These are phyloP conservation scores for Glutinoglossum americanum DNA, from an alignment of 495 filamentous ascomycete species.

Conservation along the genomic window DNA sequence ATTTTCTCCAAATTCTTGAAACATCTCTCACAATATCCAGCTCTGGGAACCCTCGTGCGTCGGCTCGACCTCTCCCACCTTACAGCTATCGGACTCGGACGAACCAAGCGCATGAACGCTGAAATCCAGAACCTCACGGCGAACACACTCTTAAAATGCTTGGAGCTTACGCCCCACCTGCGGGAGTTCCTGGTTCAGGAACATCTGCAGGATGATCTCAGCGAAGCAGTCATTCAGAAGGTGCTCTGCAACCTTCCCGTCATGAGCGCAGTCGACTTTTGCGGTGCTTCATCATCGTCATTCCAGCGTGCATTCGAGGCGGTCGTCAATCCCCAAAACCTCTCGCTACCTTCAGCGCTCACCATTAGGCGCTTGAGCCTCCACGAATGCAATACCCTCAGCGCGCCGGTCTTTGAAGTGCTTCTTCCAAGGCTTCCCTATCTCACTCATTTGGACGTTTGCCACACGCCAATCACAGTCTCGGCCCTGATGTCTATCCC, in stretches of 20 bases:
- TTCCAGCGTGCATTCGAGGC: constrained; percentile 34
- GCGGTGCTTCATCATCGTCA: constrained; percentile 46
- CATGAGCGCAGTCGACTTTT: constrained; percentile 55
- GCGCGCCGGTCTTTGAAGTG: constrained; percentile 41
- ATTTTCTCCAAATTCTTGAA: constrained; percentile 72
- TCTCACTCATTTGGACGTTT: constrained; percentile 62
- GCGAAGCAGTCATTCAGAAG: constrained; percentile 43
- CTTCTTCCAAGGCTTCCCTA: constrained; percentile 47
- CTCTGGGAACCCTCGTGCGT: constrained; percentile 56
- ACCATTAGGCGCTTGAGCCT: constrained; percentile 49
- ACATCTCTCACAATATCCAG: constrained; percentile 44
- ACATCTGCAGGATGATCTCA: constrained; percentile 62
- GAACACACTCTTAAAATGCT: constrained; percentile 49
- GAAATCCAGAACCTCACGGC: constrained; percentile 67
- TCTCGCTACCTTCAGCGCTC: constrained; percentile 23
- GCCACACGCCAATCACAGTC: constrained; percentile 60
- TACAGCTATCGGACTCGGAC: constrained; percentile 61
- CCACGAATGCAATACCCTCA: constrained; percentile 63
- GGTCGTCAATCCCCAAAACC: constrained; percentile 19
- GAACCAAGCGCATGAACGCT: constrained; percentile 56
- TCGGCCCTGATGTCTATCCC: constrained; percentile 51
- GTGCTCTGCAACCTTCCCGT: constrained; percentile 45
- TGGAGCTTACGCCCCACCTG: constrained; percentile 54
- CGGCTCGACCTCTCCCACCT: constrained; percentile 79
- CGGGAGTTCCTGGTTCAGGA: constrained; percentile 70